Base-by-base conservation (phyloP, 805 yeast species). In the Kodamaea kakaduensis region DNA sequence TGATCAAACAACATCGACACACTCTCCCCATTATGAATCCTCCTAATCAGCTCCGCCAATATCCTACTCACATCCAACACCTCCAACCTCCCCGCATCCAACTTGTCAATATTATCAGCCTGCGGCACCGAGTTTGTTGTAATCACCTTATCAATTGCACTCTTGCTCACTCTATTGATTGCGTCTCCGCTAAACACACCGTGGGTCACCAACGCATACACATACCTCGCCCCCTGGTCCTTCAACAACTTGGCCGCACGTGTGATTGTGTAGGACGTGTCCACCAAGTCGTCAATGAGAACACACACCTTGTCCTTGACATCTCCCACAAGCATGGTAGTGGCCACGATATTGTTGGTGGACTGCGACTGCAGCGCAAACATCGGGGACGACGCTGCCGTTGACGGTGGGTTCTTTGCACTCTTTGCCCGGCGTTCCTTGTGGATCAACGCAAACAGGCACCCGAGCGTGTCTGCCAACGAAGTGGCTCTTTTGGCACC, bases 401-500 rank as follows among this genome's bases (percentile, higher is more conserved):
- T 50, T 10, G 52, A 49, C 8, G 65, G 61, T 8, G 67, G 60
- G 17, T 52, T 48, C 24, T 49, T 54, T 10, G 69, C 54, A 5
- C 59, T 58, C 37, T 61, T 66, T 31, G 69, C 74, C 45, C 94
- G 69, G 54, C 95, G 71, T 56, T 93, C 98, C 61, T 93, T 93
- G 62, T 93, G 97, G 45, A 93, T 88, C 59, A 93, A 69, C 0
- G 99, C 98, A 66, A 93, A 89, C 17, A 88, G 75, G 67, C 93
- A 75, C 13, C 86, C 88, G 39, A 93, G 64, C 1, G 84, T 75
- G 61, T 93, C 99, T 1, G 98, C 98, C 42, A 93, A 75, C 1
- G 90, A 82, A 1, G 96, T 85, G 20, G 98, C 97, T 46, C 98
- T 69, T 59, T 93, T 93, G 32, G 98, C 99, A 43, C 99, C 99